Percentiles rank a stretch among this genome's conserved stretches.
Evolutionary conservation across 2,329 filamentous ascomycete genomes (phyloP).

Genomic region (Aspergillus vadensis): DNA sequence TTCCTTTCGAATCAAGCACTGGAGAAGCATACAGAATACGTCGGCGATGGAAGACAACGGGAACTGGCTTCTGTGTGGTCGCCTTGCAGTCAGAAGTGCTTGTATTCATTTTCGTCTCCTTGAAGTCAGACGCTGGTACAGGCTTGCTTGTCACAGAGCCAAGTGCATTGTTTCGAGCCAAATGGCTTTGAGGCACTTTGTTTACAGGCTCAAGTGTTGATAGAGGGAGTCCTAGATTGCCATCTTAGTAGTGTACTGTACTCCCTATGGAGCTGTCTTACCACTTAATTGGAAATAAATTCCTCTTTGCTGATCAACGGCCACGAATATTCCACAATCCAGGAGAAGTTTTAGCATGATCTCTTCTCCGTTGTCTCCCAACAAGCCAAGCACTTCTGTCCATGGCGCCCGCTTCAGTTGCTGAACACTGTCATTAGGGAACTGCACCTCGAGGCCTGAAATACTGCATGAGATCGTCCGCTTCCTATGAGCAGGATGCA

Average conservation of each 20-base stretch:
- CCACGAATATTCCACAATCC: slow-evolving; percentile 73
- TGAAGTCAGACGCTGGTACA: not conserved
- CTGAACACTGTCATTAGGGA: slow-evolving; percentile 70
- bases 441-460: slow-evolving; percentile 65
- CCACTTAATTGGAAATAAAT: slow-evolving; percentile 82
- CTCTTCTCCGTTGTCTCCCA: slow-evolving; percentile 73
- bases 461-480: slow-evolving; percentile 51
- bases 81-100: slow-evolving; percentile 6
- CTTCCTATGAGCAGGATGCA: slow-evolving; percentile 17
- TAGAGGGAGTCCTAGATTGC: slow-evolving; percentile 33
- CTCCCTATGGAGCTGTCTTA: slow-evolving; percentile 34
- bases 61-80: slow-evolving; percentile 39
- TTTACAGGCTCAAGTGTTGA: slow-evolving; percentile 32
- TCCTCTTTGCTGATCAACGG: slow-evolving; percentile 59
- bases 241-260: not conserved
- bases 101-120: slow-evolving; percentile 9
- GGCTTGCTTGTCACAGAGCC: not conserved
- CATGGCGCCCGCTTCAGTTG: slow-evolving; percentile 71
- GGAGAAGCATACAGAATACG: slow-evolving; percentile 85
- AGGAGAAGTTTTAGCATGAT: slow-evolving; percentile 78
- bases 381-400: slow-evolving; percentile 70
- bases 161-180: not conserved
- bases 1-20: slow-evolving; percentile 66
- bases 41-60: slow-evolving; percentile 75
- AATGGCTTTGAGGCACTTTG: not conserved